These are phyloP conservation scores for Physcomitrium patens DNA, from an alignment of 225 moss, liverwort and hornwort genomes.

Conservation along the genomic window DNA sequence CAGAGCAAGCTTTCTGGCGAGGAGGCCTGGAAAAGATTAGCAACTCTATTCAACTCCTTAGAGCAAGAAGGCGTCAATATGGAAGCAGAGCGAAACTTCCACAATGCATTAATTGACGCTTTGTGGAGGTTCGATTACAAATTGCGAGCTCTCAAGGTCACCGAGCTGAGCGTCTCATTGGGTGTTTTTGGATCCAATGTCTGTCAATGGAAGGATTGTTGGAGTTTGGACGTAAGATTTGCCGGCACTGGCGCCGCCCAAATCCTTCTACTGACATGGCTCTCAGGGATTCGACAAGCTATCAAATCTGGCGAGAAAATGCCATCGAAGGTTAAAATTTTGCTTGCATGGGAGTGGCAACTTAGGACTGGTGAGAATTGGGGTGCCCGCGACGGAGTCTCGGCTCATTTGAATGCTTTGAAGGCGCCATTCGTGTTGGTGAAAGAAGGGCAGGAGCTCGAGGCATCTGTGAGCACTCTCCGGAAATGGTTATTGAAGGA, in stretches of 20 bases:
- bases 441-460: constrained; percentile 60
- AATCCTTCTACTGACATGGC: constrained; percentile 85
- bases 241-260: constrained; percentile 84
- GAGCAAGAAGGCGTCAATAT: constrained; percentile 83
- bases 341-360: constrained; percentile 91
- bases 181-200: constrained; percentile 69
- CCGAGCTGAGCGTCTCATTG: constrained; percentile 67
- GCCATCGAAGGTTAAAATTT: constrained; percentile 55
- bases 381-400: constrained; percentile 73
- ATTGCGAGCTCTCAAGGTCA: constrained; percentile 76
- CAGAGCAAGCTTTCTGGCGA: constrained; percentile 41
- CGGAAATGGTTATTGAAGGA: constrained; percentile 57
- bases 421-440: constrained; percentile 69
- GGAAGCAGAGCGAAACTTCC: constrained; percentile 79
- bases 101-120: constrained; percentile 83
- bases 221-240: constrained; percentile 70
- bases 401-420: constrained; percentile 72
- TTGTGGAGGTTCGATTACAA: constrained; percentile 91
- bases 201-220: constrained; percentile 72
- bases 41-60: constrained; percentile 46
- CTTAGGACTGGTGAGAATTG: constrained; percentile 73
- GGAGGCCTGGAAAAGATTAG: constrained; percentile 48
- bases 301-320: constrained; percentile 55
- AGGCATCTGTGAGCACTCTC: constrained; percentile 35
- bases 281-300: constrained; percentile 68